These are phyloP conservation scores for Simmondsia chinensis DNA, from an alignment of 148 eudicot genomes.

Conservation along the genomic window DNA sequence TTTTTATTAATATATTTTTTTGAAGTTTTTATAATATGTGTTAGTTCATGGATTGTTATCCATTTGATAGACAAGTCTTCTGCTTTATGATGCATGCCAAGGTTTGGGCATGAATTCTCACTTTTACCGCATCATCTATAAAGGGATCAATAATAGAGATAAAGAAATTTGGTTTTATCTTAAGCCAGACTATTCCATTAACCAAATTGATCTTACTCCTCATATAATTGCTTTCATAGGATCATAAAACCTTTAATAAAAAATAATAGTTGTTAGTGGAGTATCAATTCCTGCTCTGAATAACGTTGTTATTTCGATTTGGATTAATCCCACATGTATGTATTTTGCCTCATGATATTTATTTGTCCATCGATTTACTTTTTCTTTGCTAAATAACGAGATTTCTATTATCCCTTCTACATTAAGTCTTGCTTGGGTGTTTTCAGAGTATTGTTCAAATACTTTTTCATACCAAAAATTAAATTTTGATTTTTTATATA, in stretches of 20 bases:
- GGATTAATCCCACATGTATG: not conserved
- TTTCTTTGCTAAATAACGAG: not conserved
- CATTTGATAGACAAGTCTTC: not conserved
- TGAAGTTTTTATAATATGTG: not conserved
- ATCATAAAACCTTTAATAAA: not conserved
- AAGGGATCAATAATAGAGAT: not conserved
- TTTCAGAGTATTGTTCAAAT: not conserved
- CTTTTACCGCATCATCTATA: not conserved
- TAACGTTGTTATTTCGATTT: not conserved
- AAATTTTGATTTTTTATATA: not conserved
- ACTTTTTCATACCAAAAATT: not conserved
- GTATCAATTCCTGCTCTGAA: not conserved
- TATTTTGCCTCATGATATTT: not conserved
- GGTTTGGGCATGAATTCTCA: not conserved
- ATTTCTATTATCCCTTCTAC: not conserved
- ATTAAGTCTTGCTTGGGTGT: not conserved
- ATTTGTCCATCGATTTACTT: not conserved
- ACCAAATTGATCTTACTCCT: not conserved
- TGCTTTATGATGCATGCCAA: not conserved
- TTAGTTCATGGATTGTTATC: not conserved
- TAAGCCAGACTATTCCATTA: not conserved
- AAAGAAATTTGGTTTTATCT: not conserved
- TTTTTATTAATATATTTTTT: too few species aligned
- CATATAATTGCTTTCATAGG: not conserved
- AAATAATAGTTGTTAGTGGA: not conserved